Conservation (phyloP, 2,329 filamentous ascomycete genomes). For the Colletotrichum sp. region DNA sequence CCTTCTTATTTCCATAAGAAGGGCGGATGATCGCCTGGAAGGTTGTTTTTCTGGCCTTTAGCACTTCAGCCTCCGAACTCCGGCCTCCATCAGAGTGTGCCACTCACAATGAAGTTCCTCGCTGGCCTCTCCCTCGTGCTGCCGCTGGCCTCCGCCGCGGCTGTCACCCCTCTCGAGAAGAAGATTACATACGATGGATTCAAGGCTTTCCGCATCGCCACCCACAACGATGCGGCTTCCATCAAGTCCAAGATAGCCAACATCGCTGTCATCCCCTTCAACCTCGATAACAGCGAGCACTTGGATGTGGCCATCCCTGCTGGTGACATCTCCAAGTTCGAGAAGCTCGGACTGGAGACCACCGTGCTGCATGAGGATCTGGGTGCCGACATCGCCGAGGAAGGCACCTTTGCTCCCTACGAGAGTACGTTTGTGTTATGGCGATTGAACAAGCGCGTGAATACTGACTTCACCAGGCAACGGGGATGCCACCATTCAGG, state of each 20-base stretch:
- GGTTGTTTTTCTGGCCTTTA: rapidly evolving
- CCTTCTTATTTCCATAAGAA: neutral
- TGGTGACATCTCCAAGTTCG: constrained; percentile 26
- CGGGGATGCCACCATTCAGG: neutral
- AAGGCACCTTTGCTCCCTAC: constrained; percentile 20
- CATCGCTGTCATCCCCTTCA: constrained; percentile 22
- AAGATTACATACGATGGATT: constrained; percentile 34
- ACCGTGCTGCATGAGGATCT: constrained; percentile 25
- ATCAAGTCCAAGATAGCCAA: constrained; percentile 37
- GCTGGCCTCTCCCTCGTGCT: neutral
- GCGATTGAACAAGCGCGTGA: rapidly evolving
- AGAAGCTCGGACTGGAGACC: constrained; percentile 26
- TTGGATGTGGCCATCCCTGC: constrained; percentile 30
- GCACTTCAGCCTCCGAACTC: neutral
- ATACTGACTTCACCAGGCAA: neutral
- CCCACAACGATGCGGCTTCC: constrained; percentile 41
- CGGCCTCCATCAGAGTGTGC: neutral
- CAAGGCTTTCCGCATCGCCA: constrained; percentile 49
- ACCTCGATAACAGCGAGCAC: constrained; percentile 19
- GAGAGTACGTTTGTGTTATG: neutral
- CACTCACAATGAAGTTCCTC: constrained; percentile 14
- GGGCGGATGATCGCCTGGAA: neutral
- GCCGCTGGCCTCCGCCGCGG: constrained; percentile 17
- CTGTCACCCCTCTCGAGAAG: constrained; percentile 6
- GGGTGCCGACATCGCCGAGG: constrained; percentile 25